Evolutionary conservation across 768 basidiomycete species (phyloP).

Genomic region (Russula sp.): DNA sequence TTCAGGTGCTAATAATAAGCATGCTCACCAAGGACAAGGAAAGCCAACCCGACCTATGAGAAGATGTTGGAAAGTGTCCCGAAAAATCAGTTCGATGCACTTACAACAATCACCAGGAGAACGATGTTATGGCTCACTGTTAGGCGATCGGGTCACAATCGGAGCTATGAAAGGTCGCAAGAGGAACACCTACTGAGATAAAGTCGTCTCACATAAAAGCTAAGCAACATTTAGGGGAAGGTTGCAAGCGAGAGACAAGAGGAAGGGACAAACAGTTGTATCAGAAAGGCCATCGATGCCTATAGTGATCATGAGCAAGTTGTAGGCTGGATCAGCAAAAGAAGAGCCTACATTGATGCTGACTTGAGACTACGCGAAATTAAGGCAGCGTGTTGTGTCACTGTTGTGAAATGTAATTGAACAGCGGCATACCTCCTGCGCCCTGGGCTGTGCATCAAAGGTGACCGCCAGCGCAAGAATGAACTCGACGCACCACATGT

Average conservation of each 20-base stretch:
- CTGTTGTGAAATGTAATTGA: slow-evolving; percentile 21
- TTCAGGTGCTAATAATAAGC: no score
- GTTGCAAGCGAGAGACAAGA: neutral
- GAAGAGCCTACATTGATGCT: neutral
- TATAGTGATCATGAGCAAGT: neutral
- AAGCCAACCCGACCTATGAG: no score
- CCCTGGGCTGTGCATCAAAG: slow-evolving; percentile 10
- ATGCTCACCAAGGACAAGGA: no score
- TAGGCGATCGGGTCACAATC: neutral
- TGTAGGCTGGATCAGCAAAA: neutral
- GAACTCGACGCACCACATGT: no score
- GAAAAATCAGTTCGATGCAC: no score
- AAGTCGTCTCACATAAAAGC: no score
- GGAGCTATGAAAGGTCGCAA: neutral
- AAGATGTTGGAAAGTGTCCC: no score
- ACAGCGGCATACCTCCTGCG: slow-evolving; percentile 20
- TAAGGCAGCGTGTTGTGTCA: neutral
- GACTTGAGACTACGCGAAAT: neutral
- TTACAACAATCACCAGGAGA: no score
- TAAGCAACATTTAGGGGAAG: neutral
- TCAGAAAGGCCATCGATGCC: neutral
- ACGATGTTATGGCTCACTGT: neutral
- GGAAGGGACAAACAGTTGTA: neutral
- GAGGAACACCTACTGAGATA: neutral
- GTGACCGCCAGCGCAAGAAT: neutral